phyloP scores from a whole-genome alignment of 441 rosid species.

The Populus hybrid region DNA sequence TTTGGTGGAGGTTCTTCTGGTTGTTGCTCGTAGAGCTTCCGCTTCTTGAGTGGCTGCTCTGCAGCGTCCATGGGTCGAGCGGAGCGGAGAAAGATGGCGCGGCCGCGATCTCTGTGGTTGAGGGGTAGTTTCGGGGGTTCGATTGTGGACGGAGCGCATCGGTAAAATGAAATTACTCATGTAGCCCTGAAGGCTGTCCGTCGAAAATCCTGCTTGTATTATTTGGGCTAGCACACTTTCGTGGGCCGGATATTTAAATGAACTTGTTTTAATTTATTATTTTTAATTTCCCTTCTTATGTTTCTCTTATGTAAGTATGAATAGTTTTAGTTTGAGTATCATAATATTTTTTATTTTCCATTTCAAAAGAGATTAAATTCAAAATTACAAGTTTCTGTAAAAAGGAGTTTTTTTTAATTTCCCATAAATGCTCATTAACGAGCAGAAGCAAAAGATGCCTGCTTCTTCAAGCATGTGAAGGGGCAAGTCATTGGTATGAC shows the following conservation, averaged over 20 bases:
- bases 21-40: conserved; percentile 33
- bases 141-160: neutral
- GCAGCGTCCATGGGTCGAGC: conserved; percentile 50
- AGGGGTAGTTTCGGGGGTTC: neutral
- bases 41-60: conserved; percentile 43
- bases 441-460: neutral
- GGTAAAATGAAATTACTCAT: conserved; percentile 1
- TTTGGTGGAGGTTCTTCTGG: conserved; percentile 22
- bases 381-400: too few species aligned
- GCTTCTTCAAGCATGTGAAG: neutral
- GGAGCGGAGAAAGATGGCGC: neutral
- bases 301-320: too few species aligned
- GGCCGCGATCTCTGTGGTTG: neutral
- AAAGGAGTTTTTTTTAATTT: too few species aligned
- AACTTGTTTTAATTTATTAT: too few species aligned
- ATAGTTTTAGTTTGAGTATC: too few species aligned
- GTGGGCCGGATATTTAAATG: neutral
- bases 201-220: neutral
- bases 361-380: too few species aligned
- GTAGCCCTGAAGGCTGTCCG: neutral
- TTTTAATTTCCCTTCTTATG: too few species aligned
- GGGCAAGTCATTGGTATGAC: neutral
- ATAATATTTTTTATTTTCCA: too few species aligned
- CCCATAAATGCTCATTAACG: neutral
- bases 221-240: neutral